Evolutionary conservation across 129 eudicot species (phyloP), one percentile per base, ranked within the genome.

Genomic region (Smallanthus sonchifolius): DNA sequence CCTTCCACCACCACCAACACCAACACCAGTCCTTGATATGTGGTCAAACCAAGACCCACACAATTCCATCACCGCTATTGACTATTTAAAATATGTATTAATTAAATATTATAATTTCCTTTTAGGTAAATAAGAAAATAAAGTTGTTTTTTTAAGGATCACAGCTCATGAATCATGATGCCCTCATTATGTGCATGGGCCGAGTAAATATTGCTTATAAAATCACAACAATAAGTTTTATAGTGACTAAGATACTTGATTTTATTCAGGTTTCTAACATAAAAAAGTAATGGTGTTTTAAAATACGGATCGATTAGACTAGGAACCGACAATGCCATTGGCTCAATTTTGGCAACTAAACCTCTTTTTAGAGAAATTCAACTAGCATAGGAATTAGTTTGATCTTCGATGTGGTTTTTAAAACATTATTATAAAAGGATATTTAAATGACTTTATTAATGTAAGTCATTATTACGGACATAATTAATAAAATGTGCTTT

Each of bases 1-100:
- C 9, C 51, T 65, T 19, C 74, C 52, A 52, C 74, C 73, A 67
- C 16, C 80, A 37, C 56, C 45, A n/a, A n/a, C 68, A 76, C 68
- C 78, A 72, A 24, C 65, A 64, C 38, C 57, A 71, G 17, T 30
- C 59, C 66, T n/a, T 59, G 39, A 59, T 59, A 59, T 30, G 8
- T 11, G 30, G 74, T 67, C 75, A 54, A 76, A 76, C 10, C 62
- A 35, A 16, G 38, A 36, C 78, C 78, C 78, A 62, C 75, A 56
- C 17, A 36, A 44, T 45, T 61, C 14, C 28, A 69, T n/a, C 3
- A 47, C 8, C 8, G 15, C 7, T 16, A 52, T 52, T 45, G 8
- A 1, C 28, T 10, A 4, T 59, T 59, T 30, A 30, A 34, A 2
- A 6, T 14, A 13, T 52, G 7, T 61, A 5, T 61, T 35, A 61